Evolutionary conservation across 2,329 filamentous ascomycete genomes (phyloP), one percentile per base, ranked within the genome.

Genomic region (Epichloe aotearoae): DNA sequence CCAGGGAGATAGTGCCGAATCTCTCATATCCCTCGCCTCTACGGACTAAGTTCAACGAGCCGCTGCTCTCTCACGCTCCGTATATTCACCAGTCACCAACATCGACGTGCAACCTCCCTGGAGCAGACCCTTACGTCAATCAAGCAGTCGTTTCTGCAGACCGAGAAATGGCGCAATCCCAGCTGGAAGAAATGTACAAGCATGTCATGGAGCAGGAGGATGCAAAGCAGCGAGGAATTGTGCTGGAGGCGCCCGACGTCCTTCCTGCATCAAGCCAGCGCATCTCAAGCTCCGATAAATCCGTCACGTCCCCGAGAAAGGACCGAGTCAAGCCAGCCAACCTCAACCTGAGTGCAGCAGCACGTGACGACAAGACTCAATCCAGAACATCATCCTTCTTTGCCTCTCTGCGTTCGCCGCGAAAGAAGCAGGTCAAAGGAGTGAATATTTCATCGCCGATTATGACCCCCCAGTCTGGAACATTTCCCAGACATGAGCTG

Each of bases 131-230:
- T 15, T 82, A 80, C 20, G 86, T 96, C 53, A 88, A 96, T 64
- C 82, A 84, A 53, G 76, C 76, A 53, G 77, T 95, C 15, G 77
- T 96, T 23, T 79, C 84, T 53, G 77, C 79, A 53, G 87, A 95
- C 67, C 80, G 78, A 63, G 75, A 77, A 61, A 83, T 84, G 71
- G 82, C 87, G 55, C 83, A 93, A 66, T 75, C 83, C 56, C 86
- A 95, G 64, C 82, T 96, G 66, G 89, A 95, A 66, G 82, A 87
- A 59, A 82, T 97, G 64, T 97, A 96, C 69, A 88, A 83, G 54
- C 85, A 89, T 58, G 90, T 95, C 56, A 85, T 95, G 82, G 88
- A 89, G 65, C 86, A 95, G 59, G 90, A 96, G 61, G 79, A 77
- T 52, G 79, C 79, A 48, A 83, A 82, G 64, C 71, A 75, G 56